These are phyloP conservation scores for Phylloporus rhodoxanthus DNA, from an alignment of 768 basidiomycete species.

Conservation along the genomic window DNA sequence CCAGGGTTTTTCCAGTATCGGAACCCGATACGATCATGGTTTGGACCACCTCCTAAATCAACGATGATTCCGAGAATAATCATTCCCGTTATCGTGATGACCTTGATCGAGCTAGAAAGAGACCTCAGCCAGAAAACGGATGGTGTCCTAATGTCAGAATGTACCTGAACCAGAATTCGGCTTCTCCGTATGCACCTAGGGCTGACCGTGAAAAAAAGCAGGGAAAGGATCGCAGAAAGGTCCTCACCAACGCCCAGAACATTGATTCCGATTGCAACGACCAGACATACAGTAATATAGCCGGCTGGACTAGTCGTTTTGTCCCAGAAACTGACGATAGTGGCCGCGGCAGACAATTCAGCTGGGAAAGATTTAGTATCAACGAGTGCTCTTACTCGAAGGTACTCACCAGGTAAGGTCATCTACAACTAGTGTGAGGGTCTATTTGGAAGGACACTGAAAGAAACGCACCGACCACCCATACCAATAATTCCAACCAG, in stretches of 20 bases:
- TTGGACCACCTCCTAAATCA: conserved; percentile 52
- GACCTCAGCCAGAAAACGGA: not conserved
- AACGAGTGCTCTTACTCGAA: not conserved
- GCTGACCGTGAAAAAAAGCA: not conserved
- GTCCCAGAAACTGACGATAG: conserved; percentile 48
- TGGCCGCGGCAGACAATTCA: conserved; percentile 46
- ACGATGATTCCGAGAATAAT: conserved; percentile 43
- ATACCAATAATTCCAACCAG: conserved; percentile 41
- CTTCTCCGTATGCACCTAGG: conserved; percentile 39
- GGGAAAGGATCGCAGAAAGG: fast-evolving
- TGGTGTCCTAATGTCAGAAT: not conserved
- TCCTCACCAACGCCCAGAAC: conserved; percentile 34
- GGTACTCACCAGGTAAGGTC: not conserved
- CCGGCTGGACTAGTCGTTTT: conserved; percentile 36
- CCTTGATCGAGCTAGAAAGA: conserved; percentile 43
- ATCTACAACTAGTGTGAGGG: not conserved
- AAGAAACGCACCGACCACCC: conserved; percentile 25
- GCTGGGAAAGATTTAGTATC: conserved; percentile 22
- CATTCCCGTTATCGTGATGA: conserved; percentile 41
- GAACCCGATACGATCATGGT: conserved; percentile 45
- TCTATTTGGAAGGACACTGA: not conserved
- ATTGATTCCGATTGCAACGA: conserved; percentile 47
- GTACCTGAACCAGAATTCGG: conserved; percentile 45
- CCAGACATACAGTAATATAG: conserved; percentile 49
- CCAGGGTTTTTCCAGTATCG: conserved; percentile 51